These are phyloP conservation scores for Ettlia oleoabundans DNA, from an alignment of 139 green algal species.

Conservation along the genomic window DNA sequence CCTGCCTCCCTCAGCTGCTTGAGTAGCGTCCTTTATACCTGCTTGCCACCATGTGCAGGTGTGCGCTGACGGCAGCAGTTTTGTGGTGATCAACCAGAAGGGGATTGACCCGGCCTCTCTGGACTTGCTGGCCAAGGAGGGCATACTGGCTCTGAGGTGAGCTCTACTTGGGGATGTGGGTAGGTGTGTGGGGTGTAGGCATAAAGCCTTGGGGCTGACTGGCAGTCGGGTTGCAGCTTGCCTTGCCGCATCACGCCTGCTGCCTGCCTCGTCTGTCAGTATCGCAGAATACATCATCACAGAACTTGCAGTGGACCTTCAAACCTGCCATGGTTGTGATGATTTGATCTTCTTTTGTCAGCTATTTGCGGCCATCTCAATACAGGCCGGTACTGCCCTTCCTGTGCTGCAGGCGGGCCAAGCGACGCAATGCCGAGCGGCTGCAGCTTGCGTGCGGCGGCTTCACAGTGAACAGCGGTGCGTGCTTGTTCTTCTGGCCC, in stretches of 20 bases:
- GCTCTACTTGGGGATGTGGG: neutral
- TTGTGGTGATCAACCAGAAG: constrained; percentile 99
- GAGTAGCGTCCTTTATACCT: too few relatives aligned
- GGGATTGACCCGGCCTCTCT: constrained; percentile 98
- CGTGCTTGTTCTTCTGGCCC: too few relatives aligned
- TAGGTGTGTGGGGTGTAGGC: neutral
- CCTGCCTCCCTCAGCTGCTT: too few relatives aligned
- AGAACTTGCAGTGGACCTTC: too few relatives aligned
- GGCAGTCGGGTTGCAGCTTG: too few relatives aligned
- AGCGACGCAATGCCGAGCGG: constrained; percentile 99
- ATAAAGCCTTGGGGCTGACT: neutral
- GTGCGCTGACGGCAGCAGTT: constrained; percentile 84
- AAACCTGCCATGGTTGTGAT: too few relatives aligned
- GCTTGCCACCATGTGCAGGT: constrained; percentile 57
- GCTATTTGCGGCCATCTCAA: too few relatives aligned
- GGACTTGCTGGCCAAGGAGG: constrained; percentile 93
- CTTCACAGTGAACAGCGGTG: constrained; percentile 47
- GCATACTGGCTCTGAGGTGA: constrained; percentile 40
- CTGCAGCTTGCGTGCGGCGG: constrained; percentile 94
- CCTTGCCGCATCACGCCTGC: too few relatives aligned
- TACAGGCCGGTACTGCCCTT: neutral
- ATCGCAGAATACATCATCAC: too few relatives aligned
- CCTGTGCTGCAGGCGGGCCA: constrained; percentile 67
- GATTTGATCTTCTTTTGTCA: too few relatives aligned
- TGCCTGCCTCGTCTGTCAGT: too few relatives aligned